Conservation (phyloP, 345 rosid genomes). For the Eucalyptus pumila region DNA sequence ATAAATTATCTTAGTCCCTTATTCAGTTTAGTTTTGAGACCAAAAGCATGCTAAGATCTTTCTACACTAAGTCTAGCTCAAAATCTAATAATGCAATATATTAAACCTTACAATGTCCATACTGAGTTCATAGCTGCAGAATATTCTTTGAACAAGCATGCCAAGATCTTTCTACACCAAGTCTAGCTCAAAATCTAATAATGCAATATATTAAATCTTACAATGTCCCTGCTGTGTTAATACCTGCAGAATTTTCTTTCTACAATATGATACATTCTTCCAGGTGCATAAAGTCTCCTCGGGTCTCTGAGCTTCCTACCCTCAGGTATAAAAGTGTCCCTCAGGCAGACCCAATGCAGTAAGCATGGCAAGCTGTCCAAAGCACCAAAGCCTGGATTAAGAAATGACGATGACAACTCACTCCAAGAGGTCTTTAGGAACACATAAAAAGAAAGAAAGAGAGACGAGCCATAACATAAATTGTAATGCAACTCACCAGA, state of each 20-base stretch:
- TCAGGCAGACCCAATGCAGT: slow-evolving; percentile 73
- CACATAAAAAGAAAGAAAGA: neutral
- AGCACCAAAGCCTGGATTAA: slow-evolving; percentile 36
- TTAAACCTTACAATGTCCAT: neutral
- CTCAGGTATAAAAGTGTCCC: slow-evolving; percentile 91
- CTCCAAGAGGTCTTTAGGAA: neutral
- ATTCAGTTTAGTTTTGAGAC: neutral
- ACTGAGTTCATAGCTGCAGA: neutral
- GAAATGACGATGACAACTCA: slow-evolving; percentile 18
- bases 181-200: neutral
- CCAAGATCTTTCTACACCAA: neutral
- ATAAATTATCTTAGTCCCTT: neutral
- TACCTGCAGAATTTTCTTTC: slow-evolving; percentile 95
- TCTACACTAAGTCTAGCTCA: neutral
- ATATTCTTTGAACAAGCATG: neutral
- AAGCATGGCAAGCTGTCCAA: slow-evolving; percentile 96
- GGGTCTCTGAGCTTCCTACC: slow-evolving; percentile 78
- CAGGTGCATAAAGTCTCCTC: slow-evolving; percentile 87
- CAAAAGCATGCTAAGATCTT: neutral
- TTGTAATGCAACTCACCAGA: slow-evolving; percentile 43
- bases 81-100: neutral
- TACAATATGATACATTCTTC: slow-evolving; percentile 87
- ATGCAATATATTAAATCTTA: neutral
- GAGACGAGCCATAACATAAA: neutral
- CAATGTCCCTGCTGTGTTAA: neutral